Evolutionary conservation across 2,329 filamentous ascomycete genomes (phyloP), one percentile per base, ranked within the genome.

Genomic region (Tolypocladium cylindrosporum): DNA sequence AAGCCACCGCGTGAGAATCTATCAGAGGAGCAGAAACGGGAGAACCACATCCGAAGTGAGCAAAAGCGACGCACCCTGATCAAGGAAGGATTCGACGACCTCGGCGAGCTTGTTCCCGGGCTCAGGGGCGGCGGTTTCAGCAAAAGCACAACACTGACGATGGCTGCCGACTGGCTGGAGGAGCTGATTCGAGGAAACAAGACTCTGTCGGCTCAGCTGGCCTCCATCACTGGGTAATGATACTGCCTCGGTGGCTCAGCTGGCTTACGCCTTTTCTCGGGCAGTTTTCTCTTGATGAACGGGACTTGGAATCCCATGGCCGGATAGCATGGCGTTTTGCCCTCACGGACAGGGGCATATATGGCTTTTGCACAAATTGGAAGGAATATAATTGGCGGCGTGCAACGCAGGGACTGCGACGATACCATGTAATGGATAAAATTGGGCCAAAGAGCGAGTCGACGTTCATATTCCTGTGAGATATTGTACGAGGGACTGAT

Each of bases 1-100:
- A 86, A 85, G 65, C 59, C 74, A 2, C 68, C 77, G 3, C 74
- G 88, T 34, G 87, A 86, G 68, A 96, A 96, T 64, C 84, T 94
- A 4, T 83, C 85, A 0, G 89, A 93, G 63, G 86, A 88, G 60
- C 88, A 94, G 71, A 94, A 93, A 72, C 80, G 90, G 52, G 87
- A 86, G 66, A 96, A 96, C 64, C 90, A 95, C 68, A 94, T 96
- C 62, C 80, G 86, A 56, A 94, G 90, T 56, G 91, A 95, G 69
- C 90, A 96, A 73, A 95, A 94, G 72, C 82, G 91, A 40, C 81
- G 91, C 54, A 90, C 90, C 34, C 77, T 91, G 53, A 93, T 93
- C 66, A 88, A 91, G 67, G 82, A 89, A 63, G 90, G 90, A 0
- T 96, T 93, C 65, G 88, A 91, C 50, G 88, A 93, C 59, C 74